Conservation (phyloP, 331 rosid species). For the Malus hybrid region DNA sequence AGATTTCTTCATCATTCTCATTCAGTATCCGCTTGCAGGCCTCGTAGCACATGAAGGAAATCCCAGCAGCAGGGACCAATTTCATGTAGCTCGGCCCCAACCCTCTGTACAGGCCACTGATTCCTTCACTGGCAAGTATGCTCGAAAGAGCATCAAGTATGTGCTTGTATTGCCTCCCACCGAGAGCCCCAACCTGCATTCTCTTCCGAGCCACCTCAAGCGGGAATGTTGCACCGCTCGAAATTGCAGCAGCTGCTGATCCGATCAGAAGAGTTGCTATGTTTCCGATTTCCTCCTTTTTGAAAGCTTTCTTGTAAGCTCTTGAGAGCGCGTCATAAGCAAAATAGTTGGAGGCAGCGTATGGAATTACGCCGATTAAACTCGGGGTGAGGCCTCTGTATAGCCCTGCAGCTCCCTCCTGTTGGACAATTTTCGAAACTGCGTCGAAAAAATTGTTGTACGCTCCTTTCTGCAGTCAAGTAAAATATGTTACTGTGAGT, state of each 20-base stretch:
- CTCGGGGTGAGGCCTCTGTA: conserved; percentile 71
- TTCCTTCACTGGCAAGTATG: conserved; percentile 54
- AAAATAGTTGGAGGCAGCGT: conserved; percentile 63
- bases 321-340: conserved; percentile 66
- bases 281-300: conserved; percentile 58
- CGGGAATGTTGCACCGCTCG: conserved; percentile 70
- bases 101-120: conserved; percentile 52
- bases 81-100: conserved; percentile 77
- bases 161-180: conserved; percentile 57
- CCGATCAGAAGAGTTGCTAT: conserved; percentile 56
- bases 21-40: conserved; percentile 69
- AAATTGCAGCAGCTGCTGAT: conserved; percentile 65
- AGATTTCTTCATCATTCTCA: conserved; percentile 25
- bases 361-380: conserved; percentile 67
- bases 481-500: not conserved
- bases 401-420: conserved; percentile 70
- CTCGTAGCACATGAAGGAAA: conserved; percentile 79
- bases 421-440: conserved; percentile 35
- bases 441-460: conserved; percentile 54
- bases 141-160: conserved; percentile 54
- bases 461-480: conserved; percentile 54
- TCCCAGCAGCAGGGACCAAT: conserved; percentile 78
- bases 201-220: conserved; percentile 79
- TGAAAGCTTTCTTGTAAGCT: conserved; percentile 49
- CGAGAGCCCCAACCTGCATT: conserved; percentile 65